Conservation (phyloP, 2,329 filamentous ascomycete genomes). For the Cladosporium sp. region DNA sequence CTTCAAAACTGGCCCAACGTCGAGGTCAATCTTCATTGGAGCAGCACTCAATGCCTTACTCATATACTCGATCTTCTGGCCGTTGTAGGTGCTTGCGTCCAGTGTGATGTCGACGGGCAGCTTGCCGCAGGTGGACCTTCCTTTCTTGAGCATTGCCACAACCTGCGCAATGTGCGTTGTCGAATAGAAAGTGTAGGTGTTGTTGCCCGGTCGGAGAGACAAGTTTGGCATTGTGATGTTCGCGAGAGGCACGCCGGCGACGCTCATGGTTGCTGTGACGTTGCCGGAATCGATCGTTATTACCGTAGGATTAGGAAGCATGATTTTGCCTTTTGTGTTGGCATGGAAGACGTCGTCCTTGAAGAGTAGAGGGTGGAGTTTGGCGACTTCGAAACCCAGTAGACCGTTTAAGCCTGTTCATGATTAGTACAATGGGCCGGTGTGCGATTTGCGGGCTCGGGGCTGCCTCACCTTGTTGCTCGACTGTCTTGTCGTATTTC, state of each 20-base stretch:
- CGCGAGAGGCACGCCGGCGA: conserved; percentile 56
- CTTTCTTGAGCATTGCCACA: conserved; percentile 39
- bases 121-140: conserved; percentile 55
- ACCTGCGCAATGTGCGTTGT: conserved; percentile 54
- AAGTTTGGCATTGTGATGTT: conserved; percentile 60
- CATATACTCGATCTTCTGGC: conserved; percentile 16
- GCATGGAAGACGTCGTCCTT: conserved; percentile 38
- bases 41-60: conserved; percentile 7
- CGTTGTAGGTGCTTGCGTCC: conserved; percentile 6
- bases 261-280: conserved; percentile 60
- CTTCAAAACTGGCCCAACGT: neutral
- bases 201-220: conserved; percentile 58
- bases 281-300: conserved; percentile 68
- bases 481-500: conserved; percentile 55
- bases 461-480: neutral
- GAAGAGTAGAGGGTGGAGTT: conserved; percentile 43
- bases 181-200: conserved; percentile 57
- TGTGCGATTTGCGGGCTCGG: neutral
- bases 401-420: conserved; percentile 58
- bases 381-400: conserved; percentile 53
- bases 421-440: neutral
- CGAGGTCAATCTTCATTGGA: neutral
- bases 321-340: conserved; percentile 62
- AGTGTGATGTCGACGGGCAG: conserved; percentile 41
- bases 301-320: conserved; percentile 64